A percentile compares a stretch with the other conserved stretches of the same genome.
Evolutionary conservation across 345 rosid species (phyloP).

Genomic region (Stellera chamaejasme): DNA sequence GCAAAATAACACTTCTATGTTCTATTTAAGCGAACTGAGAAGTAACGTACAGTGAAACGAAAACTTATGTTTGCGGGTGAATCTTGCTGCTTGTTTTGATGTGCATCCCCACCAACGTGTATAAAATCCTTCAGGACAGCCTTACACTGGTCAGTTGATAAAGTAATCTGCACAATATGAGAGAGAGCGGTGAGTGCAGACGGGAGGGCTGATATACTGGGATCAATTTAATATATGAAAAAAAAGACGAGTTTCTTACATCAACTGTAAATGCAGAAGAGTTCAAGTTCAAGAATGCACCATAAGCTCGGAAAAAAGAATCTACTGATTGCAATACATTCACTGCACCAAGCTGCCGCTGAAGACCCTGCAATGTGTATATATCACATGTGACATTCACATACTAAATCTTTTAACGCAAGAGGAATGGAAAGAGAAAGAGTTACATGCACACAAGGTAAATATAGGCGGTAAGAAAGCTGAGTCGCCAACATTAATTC

Average conservation of each 20-base stretch:
- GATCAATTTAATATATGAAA: constrained; percentile 3
- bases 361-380: constrained; percentile 40
- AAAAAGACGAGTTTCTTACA: constrained; percentile 33
- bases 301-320: constrained; percentile 41
- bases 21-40: constrained; percentile 6
- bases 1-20: not conserved
- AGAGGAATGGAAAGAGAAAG: too few species aligned
- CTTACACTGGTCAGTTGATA: constrained; percentile 43
- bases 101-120: constrained; percentile 16
- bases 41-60: constrained; percentile 38
- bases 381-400: too few species aligned
- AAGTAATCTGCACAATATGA: constrained; percentile 40
- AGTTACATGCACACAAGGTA: too few species aligned
- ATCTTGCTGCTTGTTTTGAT: constrained; percentile 17
- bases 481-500: too few species aligned
- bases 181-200: constrained; percentile 13
- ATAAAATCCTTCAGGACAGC: constrained; percentile 26
- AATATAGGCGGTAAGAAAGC: too few species aligned
- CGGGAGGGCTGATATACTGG: constrained; percentile 8
- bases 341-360: constrained; percentile 59
- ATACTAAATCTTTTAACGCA: too few species aligned
- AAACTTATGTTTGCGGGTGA: constrained; percentile 30
- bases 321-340: constrained; percentile 62
- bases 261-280: constrained; percentile 45
- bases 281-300: constrained; percentile 64